Percentiles rank a stretch among this genome's conserved stretches.
Conservation (phyloP, 768 basidiomycete genomes). For the Lepiota venenata region DNA sequence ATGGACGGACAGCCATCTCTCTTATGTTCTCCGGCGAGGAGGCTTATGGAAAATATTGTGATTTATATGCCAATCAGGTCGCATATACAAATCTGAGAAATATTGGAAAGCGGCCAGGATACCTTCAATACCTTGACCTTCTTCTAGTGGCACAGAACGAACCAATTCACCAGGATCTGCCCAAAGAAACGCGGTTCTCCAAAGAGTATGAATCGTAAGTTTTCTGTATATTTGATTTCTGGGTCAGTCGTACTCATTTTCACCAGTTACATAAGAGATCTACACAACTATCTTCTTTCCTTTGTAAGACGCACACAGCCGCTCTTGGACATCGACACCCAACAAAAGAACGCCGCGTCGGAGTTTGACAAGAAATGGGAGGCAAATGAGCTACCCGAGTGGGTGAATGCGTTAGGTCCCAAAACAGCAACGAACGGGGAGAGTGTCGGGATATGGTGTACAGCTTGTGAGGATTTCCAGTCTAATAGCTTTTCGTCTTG, state of each 20-base stretch:
- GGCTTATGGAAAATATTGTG: slow-evolving; percentile 90
- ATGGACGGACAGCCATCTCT: slow-evolving; percentile 54
- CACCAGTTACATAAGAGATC: slow-evolving; percentile 73
- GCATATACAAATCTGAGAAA: slow-evolving; percentile 89
- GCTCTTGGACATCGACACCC: slow-evolving; percentile 68
- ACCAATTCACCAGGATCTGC: slow-evolving; percentile 63
- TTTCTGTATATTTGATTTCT: neutral
- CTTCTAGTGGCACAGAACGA: slow-evolving; percentile 64
- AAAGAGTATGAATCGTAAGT: slow-evolving; percentile 81
- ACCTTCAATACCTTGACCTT: slow-evolving; percentile 90
- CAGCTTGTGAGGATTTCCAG: slow-evolving; percentile 65
- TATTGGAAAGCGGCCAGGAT: slow-evolving; percentile 78
- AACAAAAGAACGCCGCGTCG: slow-evolving; percentile 56
- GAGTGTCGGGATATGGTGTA: slow-evolving; percentile 83
- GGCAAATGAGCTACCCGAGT: slow-evolving; percentile 66
- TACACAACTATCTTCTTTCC: slow-evolving; percentile 82
- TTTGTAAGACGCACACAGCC: slow-evolving; percentile 87
- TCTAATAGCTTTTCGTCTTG: slow-evolving; percentile 9
- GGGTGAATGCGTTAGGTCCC: slow-evolving; percentile 55
- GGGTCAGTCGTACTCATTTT: neutral
- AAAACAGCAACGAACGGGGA: slow-evolving; percentile 45
- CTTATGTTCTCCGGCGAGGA: slow-evolving; percentile 96
- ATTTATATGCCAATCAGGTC: slow-evolving; percentile 85
- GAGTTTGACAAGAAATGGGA: slow-evolving; percentile 86
- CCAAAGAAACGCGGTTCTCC: slow-evolving; percentile 60